Base-by-base conservation (phyloP, 371 early-diverging fungal genomes). In the Mucor lusitanicus region DNA sequence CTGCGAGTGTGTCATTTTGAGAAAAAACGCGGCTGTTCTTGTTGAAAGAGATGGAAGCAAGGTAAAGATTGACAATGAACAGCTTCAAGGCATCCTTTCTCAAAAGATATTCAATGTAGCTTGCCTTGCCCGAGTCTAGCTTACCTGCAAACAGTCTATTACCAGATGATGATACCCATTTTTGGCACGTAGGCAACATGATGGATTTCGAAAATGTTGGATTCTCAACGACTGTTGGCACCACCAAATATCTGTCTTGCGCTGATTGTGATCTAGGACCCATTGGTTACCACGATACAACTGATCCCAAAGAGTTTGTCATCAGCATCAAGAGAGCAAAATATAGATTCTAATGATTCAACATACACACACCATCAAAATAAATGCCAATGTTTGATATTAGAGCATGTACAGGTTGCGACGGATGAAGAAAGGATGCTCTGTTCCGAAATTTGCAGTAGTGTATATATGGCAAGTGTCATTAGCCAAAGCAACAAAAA, bases 201-300 rank as follows among this genome's bases (percentile, higher is more conserved):
- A 90, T 92, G 88, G 79, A 81, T 17, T 92, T 92, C 73, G 92
- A 92, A 57, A 92, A 92, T 69, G 78, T 91, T 48, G 91, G 94
- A n/a, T 91, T 94, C 71, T 89, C 92, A 25, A 88, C 87, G 23
- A 80, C 83, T 7, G 77, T 88, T 0, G 83, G 74, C 3, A 71
- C 81, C 2, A 78, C 80, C 32, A 88, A 91, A 73, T 92, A 87
- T 62, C 74, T 94, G 15, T 87, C 89, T 1, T 94, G 94, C 69
- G 93, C 94, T 17, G 94, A 94, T 67, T 94, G 94, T 66, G 93
- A 94, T 69, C 73, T 86, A 25, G 92, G 91, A 3, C 94, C 94
- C 17, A 59, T 94, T 53, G 94, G 94, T 3, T 92, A 87, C 67
- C 88, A 91, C 63, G 78, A 75, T 60, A 78, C 73, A 8, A 59